These are phyloP conservation scores for Alternaria sp. DNA, from an alignment of 2,329 filamentous ascomycete genomes.

Conservation along the genomic window DNA sequence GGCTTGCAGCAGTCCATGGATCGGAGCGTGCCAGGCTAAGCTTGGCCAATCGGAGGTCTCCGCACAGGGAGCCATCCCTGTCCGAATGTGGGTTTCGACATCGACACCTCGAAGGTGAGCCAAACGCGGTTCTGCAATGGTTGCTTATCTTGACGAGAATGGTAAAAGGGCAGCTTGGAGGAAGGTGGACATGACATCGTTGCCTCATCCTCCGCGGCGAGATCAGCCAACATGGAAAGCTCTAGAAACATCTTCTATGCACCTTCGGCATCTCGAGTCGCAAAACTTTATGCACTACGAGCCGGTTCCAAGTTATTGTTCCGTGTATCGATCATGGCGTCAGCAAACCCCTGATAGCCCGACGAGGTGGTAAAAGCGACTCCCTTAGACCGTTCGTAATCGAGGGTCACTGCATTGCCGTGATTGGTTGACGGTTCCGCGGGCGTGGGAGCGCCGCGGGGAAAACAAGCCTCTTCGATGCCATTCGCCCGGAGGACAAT, in stretches of 20 bases:
- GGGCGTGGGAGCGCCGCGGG: neutral
- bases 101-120: neutral
- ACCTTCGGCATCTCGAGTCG: neutral
- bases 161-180: slow-evolving; percentile 1
- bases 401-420: slow-evolving; percentile 1
- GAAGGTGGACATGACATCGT: slow-evolving; percentile 2
- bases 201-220: neutral
- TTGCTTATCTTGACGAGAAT: slow-evolving; percentile 5
- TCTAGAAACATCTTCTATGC: neutral
- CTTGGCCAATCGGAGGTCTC: slow-evolving; percentile 7
- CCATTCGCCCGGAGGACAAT: neutral
- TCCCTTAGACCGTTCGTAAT: neutral
- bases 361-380: slow-evolving; percentile 1
- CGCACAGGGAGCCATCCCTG: neutral
- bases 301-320: slow-evolving; percentile 8
- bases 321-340: slow-evolving; percentile 1
- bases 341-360: neutral
- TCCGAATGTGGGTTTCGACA: slow-evolving; percentile 1
- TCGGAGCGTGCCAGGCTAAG: neutral
- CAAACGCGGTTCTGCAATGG: slow-evolving; percentile 5
- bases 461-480: neutral
- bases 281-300: neutral
- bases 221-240: neutral
- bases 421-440: slow-evolving; percentile 3
- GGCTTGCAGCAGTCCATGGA: slow-evolving; percentile 13